phyloP scores from a whole-genome alignment of 202 grass and related monocot genomes.

The Musa balbisiana region DNA sequence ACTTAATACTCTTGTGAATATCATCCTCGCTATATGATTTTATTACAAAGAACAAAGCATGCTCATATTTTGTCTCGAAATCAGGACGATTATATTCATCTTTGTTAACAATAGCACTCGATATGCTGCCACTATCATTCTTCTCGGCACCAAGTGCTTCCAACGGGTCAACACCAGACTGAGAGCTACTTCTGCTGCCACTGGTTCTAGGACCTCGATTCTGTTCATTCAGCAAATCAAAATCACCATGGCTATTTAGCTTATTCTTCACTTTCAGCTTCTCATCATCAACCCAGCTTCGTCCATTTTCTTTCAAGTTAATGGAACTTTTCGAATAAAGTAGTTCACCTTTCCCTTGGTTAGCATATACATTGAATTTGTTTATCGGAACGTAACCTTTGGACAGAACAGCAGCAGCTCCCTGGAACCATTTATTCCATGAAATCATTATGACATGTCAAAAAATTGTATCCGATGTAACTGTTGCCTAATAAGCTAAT shows the following conservation, averaged over 20 bases:
- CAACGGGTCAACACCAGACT: slow-evolving; percentile 14
- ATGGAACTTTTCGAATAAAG: slow-evolving; percentile 41
- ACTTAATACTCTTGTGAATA: slow-evolving; percentile 94
- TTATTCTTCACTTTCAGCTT: slow-evolving; percentile 55
- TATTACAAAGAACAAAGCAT: slow-evolving; percentile 86
- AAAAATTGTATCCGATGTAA: not conserved
- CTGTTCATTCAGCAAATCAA: slow-evolving; percentile 33
- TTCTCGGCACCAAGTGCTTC: slow-evolving; percentile 21
- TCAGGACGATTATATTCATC: slow-evolving; percentile 61
- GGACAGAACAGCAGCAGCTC: slow-evolving; percentile 42
- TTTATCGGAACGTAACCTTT: slow-evolving; percentile 51
- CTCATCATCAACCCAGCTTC: slow-evolving; percentile 35
- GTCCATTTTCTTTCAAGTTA: slow-evolving; percentile 48
- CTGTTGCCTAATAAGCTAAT: not conserved
- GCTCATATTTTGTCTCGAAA: slow-evolving; percentile 67
- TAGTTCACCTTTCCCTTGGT: slow-evolving; percentile 50
- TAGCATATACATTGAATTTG: slow-evolving; percentile 38
- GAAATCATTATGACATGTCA: not conserved
- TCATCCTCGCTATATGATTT: slow-evolving; percentile 98
- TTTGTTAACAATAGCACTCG: slow-evolving; percentile 32
- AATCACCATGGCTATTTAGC: slow-evolving; percentile 39
- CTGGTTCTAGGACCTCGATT: slow-evolving; percentile 27
- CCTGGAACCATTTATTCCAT: slow-evolving; percentile 31
- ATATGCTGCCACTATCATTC: slow-evolving; percentile 17
- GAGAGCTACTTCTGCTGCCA: slow-evolving; percentile 27